Base-by-base conservation (phyloP, 2,329 filamentous ascomycete genomes). In the Calonectria multiphialidica region DNA sequence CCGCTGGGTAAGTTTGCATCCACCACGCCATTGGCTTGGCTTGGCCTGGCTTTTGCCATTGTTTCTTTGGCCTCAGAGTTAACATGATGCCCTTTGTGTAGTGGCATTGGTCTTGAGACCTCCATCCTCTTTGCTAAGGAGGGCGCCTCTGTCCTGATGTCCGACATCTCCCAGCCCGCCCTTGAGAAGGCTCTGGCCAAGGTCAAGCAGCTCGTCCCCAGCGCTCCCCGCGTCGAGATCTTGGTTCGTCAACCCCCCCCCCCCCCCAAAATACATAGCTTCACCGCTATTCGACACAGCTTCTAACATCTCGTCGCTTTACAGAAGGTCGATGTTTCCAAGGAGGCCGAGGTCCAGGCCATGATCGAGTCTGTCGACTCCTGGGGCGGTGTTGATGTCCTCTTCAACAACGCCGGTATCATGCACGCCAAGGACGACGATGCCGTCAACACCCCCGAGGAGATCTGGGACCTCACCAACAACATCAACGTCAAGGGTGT, bases 351-450 rank as follows among this genome's bases (percentile, higher is more conserved):
- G 69, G 92, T 98, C 37, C 86, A 95, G 80, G 91, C 92, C 68
- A 91, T 94, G 82, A 88, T 98, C 65, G 93, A 94, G 77, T 86
- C 90, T 12, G 86, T 96, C 70, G 96, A 98, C 84, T 82, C 90
- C 70, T 97, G 94, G 94, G 96, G 96, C 81, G 96, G 96, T 53
- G 85, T 97, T 3, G 96, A 98, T 83, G 88, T 98, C 81, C 94
- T 98, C 80, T 98, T 98, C 92, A 98, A 98, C 91, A 98, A 98
- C 83, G 96, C 96, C 28, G 96, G 96, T 68, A 98, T 98, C 84
- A 98, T 98, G 96, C 96, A 98, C 86, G 92, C 91, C 59, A 88
- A 93, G 70, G 93, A 95, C 83, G 92, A 90, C 81, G 93, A 95
- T 83, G 95, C 96, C 61, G 87, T 97, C 82, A 90, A 93, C 82